A percentile compares a stretch with the other conserved stretches of the same genome.
phyloP scores from a whole-genome alignment of 169 alveolate genomes.

The Eimeria necatrix region DNA sequence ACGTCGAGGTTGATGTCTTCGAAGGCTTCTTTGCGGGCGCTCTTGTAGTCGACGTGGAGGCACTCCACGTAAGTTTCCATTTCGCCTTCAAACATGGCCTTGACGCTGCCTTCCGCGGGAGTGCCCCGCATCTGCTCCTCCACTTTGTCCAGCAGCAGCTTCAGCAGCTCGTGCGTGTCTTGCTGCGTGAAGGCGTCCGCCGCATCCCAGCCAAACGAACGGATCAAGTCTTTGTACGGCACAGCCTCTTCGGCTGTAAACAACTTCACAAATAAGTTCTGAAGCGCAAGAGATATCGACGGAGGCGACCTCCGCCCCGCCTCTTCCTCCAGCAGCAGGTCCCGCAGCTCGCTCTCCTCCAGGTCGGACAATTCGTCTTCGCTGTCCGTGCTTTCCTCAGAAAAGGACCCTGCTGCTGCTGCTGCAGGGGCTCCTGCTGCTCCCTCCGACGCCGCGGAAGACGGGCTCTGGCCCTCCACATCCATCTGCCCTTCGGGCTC shows the following conservation, averaged over 20 bases:
- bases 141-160: constrained; percentile 95
- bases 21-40: constrained; percentile 87
- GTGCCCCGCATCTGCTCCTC: constrained; percentile 97
- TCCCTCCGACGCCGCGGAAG: neutral
- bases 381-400: constrained; percentile 52
- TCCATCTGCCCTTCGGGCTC: neutral
- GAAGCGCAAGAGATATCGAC: constrained; percentile 91
- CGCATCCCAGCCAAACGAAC: constrained; percentile 97
- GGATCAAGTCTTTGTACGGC: constrained; percentile 80
- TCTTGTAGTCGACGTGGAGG: constrained; percentile 94
- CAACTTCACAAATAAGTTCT: constrained; percentile 95
- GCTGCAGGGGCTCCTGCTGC: neutral
- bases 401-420: constrained; percentile 29
- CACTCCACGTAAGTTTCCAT: constrained; percentile 97
- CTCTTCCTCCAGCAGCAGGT: constrained; percentile 89
- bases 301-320: constrained; percentile 90
- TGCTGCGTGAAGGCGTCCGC: constrained; percentile 98
- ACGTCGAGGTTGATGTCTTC: constrained; percentile 96
- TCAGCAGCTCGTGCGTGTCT: constrained; percentile 97
- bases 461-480: neutral
- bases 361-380: constrained; percentile 75
- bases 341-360: constrained; percentile 87
- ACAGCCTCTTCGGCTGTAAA: constrained; percentile 94
- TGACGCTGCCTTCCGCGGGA: constrained; percentile 96
- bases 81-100: constrained; percentile 97